Percentiles rank a stretch among this genome's conserved stretches.
Conservation (phyloP, 2,329 filamentous ascomycete genomes). For the Bertia moriformis region DNA sequence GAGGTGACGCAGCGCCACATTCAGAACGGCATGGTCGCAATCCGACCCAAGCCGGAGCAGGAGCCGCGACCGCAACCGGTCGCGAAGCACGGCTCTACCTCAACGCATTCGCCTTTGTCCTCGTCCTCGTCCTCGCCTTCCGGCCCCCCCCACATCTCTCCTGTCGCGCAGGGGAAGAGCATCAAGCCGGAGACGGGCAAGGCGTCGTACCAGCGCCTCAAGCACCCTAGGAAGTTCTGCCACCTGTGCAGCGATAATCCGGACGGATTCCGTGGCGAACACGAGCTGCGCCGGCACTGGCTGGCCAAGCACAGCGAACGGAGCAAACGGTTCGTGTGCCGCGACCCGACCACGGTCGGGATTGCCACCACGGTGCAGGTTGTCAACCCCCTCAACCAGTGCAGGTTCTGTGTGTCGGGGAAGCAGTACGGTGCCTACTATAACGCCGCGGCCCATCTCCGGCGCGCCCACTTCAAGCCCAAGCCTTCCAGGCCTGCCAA, state of each 20-base stretch:
- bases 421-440: conserved; percentile 88
- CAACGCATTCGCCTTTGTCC: conserved; percentile 5
- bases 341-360: conserved; percentile 30
- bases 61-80: too few species aligned
- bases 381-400: conserved; percentile 57
- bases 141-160: conserved; percentile 1
- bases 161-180: conserved; percentile 3
- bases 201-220: conserved; percentile 34
- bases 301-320: conserved; percentile 45
- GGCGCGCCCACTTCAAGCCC: conserved; percentile 74
- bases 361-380: conserved; percentile 27
- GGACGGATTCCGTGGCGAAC: conserved; percentile 71
- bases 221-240: conserved; percentile 61
- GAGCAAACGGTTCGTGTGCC: conserved; percentile 43
- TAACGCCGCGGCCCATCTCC: conserved; percentile 81
- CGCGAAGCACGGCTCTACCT: conserved; percentile 6
- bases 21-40: conserved; percentile 20
- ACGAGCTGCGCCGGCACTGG: conserved; percentile 61
- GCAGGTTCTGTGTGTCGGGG: conserved; percentile 63
- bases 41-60: conserved; percentile 28
- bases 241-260: conserved; percentile 55
- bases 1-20: conserved; percentile 30
- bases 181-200: conserved; percentile 23
- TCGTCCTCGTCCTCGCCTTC: background rate
- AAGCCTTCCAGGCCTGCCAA: conserved; percentile 32